Percentiles rank a stretch among this genome's conserved stretches.
Evolutionary conservation across 495 filamentous ascomycete genomes (phyloP).

Genomic region (Terfezia claveryi): DNA sequence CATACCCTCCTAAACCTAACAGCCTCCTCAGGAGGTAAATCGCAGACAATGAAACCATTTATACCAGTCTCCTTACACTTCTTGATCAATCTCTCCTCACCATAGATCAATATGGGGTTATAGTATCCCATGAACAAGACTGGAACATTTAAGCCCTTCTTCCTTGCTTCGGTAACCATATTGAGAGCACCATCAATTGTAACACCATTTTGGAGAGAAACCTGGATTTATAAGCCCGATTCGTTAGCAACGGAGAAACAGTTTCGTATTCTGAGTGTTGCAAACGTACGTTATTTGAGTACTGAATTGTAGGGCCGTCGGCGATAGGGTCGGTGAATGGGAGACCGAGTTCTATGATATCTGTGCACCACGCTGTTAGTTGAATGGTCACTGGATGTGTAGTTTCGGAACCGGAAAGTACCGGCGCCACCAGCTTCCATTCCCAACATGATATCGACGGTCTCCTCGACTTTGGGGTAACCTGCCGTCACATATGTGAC

Average conservation of each 20-base stretch:
- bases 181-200: conserved; percentile 54
- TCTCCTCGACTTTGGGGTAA: conserved; percentile 63
- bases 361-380: conserved; percentile 20
- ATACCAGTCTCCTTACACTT: conserved; percentile 73
- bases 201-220: conserved; percentile 71
- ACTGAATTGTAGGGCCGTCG: conserved; percentile 87
- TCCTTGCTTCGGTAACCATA: conserved; percentile 56
- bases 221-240: conserved; percentile 5
- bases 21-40: conserved; percentile 92
- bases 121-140: conserved; percentile 98
- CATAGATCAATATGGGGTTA: conserved; percentile 81
- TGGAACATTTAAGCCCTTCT: conserved; percentile 52
- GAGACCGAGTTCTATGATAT: conserved; percentile 66
- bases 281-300: conserved; percentile 45
- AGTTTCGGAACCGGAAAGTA: conserved; percentile 21
- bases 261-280: not conserved
- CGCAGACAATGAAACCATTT: conserved; percentile 95
- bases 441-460: conserved; percentile 60
- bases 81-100: conserved; percentile 65
- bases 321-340: conserved; percentile 98
- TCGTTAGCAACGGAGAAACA: too few species aligned
- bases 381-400: too few species aligned
- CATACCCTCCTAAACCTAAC: conserved; percentile 75
- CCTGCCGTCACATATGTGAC: conserved; percentile 95
- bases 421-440: conserved; percentile 88